A percentile compares a stretch with the other conserved stretches of the same genome.
Conservation (phyloP, 352 stramenopile species). For the Globisporangium apiculatum region DNA sequence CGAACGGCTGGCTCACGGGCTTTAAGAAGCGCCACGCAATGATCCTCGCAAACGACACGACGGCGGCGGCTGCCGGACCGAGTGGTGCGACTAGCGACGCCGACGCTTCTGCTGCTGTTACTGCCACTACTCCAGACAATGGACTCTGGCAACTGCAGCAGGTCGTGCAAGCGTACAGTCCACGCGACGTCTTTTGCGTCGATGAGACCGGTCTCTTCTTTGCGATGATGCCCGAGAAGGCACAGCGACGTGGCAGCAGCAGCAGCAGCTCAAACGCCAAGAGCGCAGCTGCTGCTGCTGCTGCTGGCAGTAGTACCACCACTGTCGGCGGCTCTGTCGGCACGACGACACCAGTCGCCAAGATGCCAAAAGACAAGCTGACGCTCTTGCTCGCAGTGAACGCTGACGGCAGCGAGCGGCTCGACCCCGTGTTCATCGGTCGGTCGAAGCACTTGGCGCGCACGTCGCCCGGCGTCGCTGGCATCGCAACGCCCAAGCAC, state of each 20-base stretch:
- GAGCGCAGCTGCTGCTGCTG: not conserved
- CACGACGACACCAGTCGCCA: not conserved
- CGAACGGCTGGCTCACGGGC: constrained; percentile 22
- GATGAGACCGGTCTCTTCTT: constrained; percentile 11
- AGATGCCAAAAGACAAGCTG: constrained; percentile 5
- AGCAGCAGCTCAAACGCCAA: not conserved
- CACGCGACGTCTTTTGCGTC: constrained; percentile 8
- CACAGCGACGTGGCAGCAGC: not conserved
- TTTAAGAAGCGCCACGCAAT: constrained; percentile 23
- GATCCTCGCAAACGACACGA: not conserved
- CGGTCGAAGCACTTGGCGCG: constrained; percentile 4
- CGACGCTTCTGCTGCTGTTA: too few relatives aligned
- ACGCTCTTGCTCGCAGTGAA: constrained; percentile 19
- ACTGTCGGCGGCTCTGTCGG: too few relatives aligned
- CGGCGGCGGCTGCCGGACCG: not conserved
- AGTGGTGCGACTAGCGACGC: not conserved
- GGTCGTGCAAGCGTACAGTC: constrained; percentile 5
- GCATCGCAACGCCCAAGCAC: not conserved
- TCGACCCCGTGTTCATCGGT: constrained; percentile 21
- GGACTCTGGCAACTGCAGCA: constrained; percentile 7
- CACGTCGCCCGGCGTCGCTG: not conserved
- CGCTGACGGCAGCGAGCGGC: constrained; percentile 17
- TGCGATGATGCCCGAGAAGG: constrained; percentile 7
- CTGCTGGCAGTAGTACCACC: too few relatives aligned
- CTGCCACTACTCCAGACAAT: not conserved